phyloP scores from a whole-genome alignment of 768 basidiomycete genomes.

The Kwoniella dejecticola region DNA sequence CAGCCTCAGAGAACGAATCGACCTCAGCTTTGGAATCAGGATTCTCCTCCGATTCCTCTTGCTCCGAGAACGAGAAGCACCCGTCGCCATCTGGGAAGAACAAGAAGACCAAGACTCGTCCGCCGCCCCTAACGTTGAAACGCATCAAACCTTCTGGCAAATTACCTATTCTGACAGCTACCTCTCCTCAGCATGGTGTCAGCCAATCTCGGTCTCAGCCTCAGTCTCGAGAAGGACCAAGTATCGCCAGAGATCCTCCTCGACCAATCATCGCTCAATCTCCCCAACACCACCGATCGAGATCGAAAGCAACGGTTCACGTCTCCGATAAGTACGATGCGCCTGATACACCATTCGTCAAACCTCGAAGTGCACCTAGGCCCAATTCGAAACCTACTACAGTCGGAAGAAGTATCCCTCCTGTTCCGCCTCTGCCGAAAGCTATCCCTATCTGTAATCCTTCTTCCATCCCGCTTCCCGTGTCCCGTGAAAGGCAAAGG shows the following conservation, averaged over 20 bases:
- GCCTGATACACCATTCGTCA: conserved; percentile 18
- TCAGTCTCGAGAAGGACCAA: conserved; percentile 5
- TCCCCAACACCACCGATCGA: not conserved
- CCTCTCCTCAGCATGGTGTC: not conserved
- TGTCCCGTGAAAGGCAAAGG: too few species aligned
- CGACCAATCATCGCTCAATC: not conserved
- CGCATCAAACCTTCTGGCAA: conserved; percentile 15
- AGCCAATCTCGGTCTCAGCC: not conserved
- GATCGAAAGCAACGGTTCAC: not conserved
- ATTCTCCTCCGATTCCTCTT: not conserved
- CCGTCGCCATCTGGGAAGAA: too few species aligned
- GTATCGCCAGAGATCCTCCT: too few species aligned
- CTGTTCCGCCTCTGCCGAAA: conserved; percentile 2
- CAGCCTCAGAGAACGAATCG: conserved; percentile 5
- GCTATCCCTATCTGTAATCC: too few species aligned
- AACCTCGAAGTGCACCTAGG: conserved; percentile 36
- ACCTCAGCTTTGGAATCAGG: not conserved
- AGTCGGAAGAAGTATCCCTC: not conserved
- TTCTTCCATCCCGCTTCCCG: too few species aligned
- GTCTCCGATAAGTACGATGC: not conserved
- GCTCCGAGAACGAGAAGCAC: too few species aligned
- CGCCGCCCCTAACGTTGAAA: conserved; percentile 35
- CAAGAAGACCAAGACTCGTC: conserved; percentile 27
- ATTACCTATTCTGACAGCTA: conserved; percentile 30
- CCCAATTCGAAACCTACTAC: not conserved